phyloP scores from a whole-genome alignment of 768 basidiomycete genomes.

The Pleurotus salmoneostramineus region DNA sequence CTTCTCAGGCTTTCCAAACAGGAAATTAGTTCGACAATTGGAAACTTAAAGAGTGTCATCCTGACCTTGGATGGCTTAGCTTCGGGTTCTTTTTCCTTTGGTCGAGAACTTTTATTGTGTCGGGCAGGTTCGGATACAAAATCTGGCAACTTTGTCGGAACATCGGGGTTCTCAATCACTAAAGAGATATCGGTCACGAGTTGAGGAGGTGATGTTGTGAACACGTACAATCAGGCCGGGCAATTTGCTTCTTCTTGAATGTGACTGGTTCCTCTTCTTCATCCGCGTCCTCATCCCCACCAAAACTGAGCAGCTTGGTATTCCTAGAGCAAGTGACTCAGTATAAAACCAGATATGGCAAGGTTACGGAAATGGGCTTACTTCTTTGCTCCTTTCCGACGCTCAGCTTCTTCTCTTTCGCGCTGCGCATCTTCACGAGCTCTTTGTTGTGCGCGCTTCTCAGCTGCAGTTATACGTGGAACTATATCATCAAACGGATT shows the following conservation, averaged over 20 bases:
- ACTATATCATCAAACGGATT: conserved; percentile 96
- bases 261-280: conserved; percentile 51
- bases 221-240: conserved; percentile 76
- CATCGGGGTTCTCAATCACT: conserved; percentile 35
- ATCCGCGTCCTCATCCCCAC: conserved; percentile 62
- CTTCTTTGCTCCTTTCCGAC: conserved; percentile 85
- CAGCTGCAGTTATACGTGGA: conserved; percentile 93
- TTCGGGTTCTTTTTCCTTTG: conserved; percentile 5
- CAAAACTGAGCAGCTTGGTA: conserved; percentile 87
- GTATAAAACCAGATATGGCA: background rate
- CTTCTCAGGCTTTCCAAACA: conserved; percentile 20
- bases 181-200: conserved; percentile 3
- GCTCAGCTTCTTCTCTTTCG: conserved; percentile 73
- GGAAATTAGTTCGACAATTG: background rate
- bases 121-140: conserved; percentile 29
- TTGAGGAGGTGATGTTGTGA: background rate
- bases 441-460: conserved; percentile 78
- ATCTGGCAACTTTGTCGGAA: conserved; percentile 30
- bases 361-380: conserved; percentile 26
- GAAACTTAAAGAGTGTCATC: background rate
- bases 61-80: conserved; percentile 21
- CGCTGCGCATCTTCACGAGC: conserved; percentile 74
- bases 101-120: conserved; percentile 10
- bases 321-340: conserved; percentile 50
- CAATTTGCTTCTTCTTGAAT: conserved; percentile 79